A percentile compares a stretch with the other conserved stretches of the same genome.
Conservation (phyloP, 2,329 filamentous ascomycete genomes). For the Waltergamsia citrina region DNA sequence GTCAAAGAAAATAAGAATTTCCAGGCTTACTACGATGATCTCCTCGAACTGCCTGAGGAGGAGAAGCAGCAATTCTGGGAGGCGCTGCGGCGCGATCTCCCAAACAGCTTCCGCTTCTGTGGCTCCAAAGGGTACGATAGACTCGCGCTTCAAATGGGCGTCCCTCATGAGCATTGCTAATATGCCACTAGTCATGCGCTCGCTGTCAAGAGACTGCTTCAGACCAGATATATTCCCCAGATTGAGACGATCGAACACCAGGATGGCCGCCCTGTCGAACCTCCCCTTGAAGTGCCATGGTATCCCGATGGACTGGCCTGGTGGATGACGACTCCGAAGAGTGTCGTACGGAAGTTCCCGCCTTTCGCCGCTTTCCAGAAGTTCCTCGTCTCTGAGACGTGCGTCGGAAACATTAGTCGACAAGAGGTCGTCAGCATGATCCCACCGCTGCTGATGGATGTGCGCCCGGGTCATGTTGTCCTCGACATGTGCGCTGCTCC, state of each 20-base stretch:
- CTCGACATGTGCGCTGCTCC: slow-evolving; percentile 95
- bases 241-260: slow-evolving; percentile 76
- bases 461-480: slow-evolving; percentile 84
- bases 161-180: slow-evolving; percentile 5
- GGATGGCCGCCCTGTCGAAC: slow-evolving; percentile 73
- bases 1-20: slow-evolving; percentile 75
- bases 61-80: slow-evolving; percentile 81
- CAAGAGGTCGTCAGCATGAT: slow-evolving; percentile 99
- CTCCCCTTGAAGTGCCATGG: slow-evolving; percentile 77
- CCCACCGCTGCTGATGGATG: slow-evolving; percentile 84
- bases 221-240: slow-evolving; percentile 81
- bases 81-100: slow-evolving; percentile 72
- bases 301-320: slow-evolving; percentile 93
- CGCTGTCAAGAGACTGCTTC: slow-evolving; percentile 79
- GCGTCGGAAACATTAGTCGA: slow-evolving; percentile 92
- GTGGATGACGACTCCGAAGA: slow-evolving; percentile 97
- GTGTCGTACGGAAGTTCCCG: slow-evolving; percentile 84
- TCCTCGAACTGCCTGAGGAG: slow-evolving; percentile 65
- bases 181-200: slow-evolving; percentile 63
- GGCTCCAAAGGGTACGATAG: slow-evolving; percentile 72
- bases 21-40: slow-evolving; percentile 75
- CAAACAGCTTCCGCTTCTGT: slow-evolving; percentile 96
- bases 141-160: too few relatives aligned
- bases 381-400: slow-evolving; percentile 94
- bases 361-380: slow-evolving; percentile 96